Evolutionary conservation across 1,139 yeast species (phyloP), one percentile per base, ranked within the genome.

Genomic region (Eremothecium gossypii): DNA sequence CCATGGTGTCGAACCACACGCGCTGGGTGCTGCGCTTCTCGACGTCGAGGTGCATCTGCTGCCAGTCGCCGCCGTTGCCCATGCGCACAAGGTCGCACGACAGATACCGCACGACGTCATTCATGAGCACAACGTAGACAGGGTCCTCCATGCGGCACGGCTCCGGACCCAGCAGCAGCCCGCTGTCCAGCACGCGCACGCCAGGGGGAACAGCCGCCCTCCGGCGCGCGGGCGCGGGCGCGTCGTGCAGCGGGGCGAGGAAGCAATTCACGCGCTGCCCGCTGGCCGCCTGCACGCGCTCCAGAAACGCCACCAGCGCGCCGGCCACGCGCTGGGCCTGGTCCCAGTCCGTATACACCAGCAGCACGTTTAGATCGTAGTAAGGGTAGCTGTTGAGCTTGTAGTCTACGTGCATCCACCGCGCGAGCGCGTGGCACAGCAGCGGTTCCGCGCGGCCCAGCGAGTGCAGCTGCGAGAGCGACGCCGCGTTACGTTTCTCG

Each of bases 351-450:
- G 61, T 54, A 42, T 51, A 57, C 10, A 58, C 40, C 27, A 50
- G 48, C n/a, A 57, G 46, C 30, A 59, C 48, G 40, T 58, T 59
- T 17, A 59, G 42, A 45, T 59, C 61, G 40, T 46, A 54, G 42
- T 57, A 59, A 4, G 63, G 63, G 33, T 50, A 59, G 20, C 54
- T 48, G 38, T 58, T 59, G 20, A 59, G 46, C 40, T 56, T 55
- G 38, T 59, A 58, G 38, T 58, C 53, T 9, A 56, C 52, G 42
- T 54, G 50, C 26, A 57, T 45, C 58, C 58, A 57, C 41, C 56
- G 50, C 4, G 62, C 60, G 29, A 58, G 45, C 30, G 58, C 51
- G 34, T 53, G 55, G 8, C 53, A 49, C 33, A 56, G 30, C 11
- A 52, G 39, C 1, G 59, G 57, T 27, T 54, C 54, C 28, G 45